Evolutionary conservation across 2,329 filamentous ascomycete species (phyloP).

Genomic region (Madurella mycetomatis): DNA sequence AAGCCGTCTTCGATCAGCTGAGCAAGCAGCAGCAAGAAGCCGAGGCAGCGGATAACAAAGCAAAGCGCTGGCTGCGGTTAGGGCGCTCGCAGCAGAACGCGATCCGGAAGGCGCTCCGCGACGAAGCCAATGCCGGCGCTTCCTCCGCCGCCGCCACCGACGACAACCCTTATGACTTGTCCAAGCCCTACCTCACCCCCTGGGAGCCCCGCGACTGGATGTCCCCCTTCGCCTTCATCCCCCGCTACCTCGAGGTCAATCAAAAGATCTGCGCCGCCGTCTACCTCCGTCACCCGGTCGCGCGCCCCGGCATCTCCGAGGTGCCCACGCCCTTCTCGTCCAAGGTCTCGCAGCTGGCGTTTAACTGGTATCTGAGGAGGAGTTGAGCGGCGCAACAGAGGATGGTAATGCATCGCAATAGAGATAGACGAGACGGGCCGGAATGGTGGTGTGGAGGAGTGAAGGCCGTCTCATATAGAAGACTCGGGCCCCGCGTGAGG

Average conservation of each 20-base stretch:
- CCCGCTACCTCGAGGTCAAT: conserved; percentile 93
- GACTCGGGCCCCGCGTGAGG: no score
- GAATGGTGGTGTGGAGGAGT: no score
- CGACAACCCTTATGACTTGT: conserved; percentile 70
- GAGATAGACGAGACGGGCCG: no score
- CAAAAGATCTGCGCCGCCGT: conserved; percentile 95
- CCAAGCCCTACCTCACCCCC: conserved; percentile 84
- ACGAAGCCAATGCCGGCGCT: neutral
- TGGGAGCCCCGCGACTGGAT: conserved; percentile 87
- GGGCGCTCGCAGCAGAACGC: no score
- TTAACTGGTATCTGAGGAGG: conserved; percentile 89
- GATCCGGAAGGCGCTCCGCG: no score
- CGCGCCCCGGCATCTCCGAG: conserved; percentile 72
- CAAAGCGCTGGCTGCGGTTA: no score
- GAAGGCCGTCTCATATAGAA: no score
- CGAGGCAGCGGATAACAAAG: neutral
- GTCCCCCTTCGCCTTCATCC: conserved; percentile 90
- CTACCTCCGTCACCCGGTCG: conserved; percentile 91
- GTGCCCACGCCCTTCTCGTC: conserved; percentile 77
- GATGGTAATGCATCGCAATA: no score
- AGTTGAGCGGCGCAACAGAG: conserved; percentile 46
- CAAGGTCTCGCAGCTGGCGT: conserved; percentile 72
- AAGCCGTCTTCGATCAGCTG: neutral
- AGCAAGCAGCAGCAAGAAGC: neutral
- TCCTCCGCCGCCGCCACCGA: conserved; percentile 20